Percentiles rank a stretch among this genome's conserved stretches.
Evolutionary conservation across 2,329 filamentous ascomycete species (phyloP).

Genomic region (Xylaria sp.): DNA sequence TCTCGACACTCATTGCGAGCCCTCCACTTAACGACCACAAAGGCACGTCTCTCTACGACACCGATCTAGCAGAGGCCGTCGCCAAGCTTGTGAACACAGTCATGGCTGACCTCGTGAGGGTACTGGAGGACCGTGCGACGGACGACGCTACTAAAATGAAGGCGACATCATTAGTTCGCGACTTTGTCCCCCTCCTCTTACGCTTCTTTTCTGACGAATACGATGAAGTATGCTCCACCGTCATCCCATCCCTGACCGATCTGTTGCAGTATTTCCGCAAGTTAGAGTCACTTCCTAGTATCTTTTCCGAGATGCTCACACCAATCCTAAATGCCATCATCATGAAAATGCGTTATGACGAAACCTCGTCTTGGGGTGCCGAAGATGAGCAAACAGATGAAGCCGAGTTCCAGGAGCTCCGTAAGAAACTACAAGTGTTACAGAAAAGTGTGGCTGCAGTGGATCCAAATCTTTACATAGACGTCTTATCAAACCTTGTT

Average conservation of each 20-base stretch:
- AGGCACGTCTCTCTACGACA: conserved; percentile 88
- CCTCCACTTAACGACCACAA: conserved; percentile 81
- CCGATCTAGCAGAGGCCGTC: conserved; percentile 92
- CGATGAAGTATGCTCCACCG: conserved; percentile 95
- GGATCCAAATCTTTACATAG: conserved; percentile 87
- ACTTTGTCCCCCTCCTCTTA: conserved; percentile 86
- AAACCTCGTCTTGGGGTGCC: conserved; percentile 91
- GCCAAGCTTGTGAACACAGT: conserved; percentile 95
- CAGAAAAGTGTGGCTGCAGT: conserved; percentile 93
- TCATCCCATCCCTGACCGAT: conserved; percentile 93
- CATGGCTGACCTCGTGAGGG: conserved; percentile 85
- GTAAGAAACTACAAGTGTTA: conserved; percentile 87
- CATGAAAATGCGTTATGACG: conserved; percentile 96
- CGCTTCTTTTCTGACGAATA: conserved; percentile 98
- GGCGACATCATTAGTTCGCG: conserved; percentile 83
- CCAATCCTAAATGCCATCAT: conserved; percentile 93
- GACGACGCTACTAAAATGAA: conserved; percentile 73
- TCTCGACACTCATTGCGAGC: conserved; percentile 85
- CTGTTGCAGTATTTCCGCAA: conserved; percentile 91
- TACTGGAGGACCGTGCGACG: conserved; percentile 74
- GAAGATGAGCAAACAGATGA: conserved; percentile 97
- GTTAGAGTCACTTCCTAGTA: conserved; percentile 74
- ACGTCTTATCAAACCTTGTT: conserved; percentile 88
- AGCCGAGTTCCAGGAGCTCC: conserved; percentile 94
- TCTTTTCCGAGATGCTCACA: conserved; percentile 84